Conservation (phyloP, 495 filamentous ascomycete species). For the Achaetomiella virescens region DNA sequence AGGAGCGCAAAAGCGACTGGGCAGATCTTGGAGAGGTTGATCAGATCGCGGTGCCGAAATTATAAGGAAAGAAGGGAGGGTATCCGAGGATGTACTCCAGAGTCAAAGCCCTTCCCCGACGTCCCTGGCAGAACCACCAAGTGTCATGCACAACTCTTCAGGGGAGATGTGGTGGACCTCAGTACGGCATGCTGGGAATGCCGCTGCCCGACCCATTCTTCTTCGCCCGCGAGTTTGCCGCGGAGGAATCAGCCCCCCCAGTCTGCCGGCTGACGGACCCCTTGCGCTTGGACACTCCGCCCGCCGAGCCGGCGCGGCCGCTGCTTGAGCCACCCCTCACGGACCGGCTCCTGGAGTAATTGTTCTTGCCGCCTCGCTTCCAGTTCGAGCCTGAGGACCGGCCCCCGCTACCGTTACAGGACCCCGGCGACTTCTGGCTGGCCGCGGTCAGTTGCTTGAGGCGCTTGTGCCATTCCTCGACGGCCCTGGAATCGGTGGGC, state of each 20-base stretch:
- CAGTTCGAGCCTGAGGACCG: constrained; percentile 5
- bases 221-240: neutral
- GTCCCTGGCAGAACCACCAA: neutral
- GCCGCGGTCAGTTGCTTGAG: neutral
- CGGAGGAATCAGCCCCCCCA: neutral
- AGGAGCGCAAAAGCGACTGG: neutral
- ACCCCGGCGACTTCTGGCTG: constrained; percentile 1
- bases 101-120: neutral
- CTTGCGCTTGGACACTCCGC: constrained; percentile 30
- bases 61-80: neutral
- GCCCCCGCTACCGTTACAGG: neutral
- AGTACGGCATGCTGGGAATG: constrained; percentile 39
- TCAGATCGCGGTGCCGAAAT: neutral
- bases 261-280: constrained; percentile 2
- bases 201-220: constrained; percentile 20
- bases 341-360: constrained; percentile 15
- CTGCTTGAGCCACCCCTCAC: constrained; percentile 18
- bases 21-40: neutral
- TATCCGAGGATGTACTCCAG: neutral
- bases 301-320: constrained; percentile 2
- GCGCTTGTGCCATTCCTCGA: constrained; percentile 16
- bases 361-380: constrained; percentile 12
- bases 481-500: constrained; percentile 13
- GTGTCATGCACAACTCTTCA: too few relatives aligned
- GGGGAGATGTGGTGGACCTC: neutral